These are phyloP conservation scores for Nemania abortiva DNA, from an alignment of 2,329 filamentous ascomycete species.

Conservation along the genomic window DNA sequence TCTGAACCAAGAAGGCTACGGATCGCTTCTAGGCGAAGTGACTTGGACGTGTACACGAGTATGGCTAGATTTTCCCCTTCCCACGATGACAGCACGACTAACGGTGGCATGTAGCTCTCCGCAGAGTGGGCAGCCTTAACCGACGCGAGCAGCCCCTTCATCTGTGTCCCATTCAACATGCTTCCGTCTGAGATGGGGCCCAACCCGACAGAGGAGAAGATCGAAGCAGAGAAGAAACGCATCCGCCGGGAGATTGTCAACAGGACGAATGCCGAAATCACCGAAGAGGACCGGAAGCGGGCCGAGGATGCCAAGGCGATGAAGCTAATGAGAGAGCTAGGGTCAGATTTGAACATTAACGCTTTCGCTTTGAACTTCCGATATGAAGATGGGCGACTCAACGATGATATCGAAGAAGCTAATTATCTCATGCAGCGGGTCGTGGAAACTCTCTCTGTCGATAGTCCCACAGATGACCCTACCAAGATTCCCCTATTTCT, in stretches of 20 bases:
- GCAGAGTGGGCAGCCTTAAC: constrained; percentile 58
- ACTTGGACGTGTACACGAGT: constrained; percentile 59
- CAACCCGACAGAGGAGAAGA: constrained; percentile 42
- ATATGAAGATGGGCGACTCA: constrained; percentile 52
- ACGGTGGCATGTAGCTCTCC: constrained; percentile 49
- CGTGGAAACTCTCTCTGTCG: constrained; percentile 57
- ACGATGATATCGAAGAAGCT: constrained; percentile 60
- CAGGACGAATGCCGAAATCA: constrained; percentile 54
- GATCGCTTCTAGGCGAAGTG: constrained; percentile 57
- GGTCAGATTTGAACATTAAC: constrained; percentile 63
- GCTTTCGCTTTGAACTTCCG: constrained; percentile 60
- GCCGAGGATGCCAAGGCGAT: constrained; percentile 52
- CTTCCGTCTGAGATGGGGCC: constrained; percentile 52
- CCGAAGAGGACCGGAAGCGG: constrained; percentile 46
- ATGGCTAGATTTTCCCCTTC: constrained; percentile 13
- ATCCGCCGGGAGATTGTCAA: constrained; percentile 56
- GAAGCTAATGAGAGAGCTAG: constrained; percentile 55
- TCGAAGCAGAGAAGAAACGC: constrained; percentile 54
- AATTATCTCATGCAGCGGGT: constrained; percentile 62
- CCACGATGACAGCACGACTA: not conserved
- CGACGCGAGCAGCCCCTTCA: constrained; percentile 51
- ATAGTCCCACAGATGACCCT: constrained; percentile 55
- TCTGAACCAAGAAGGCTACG: constrained; percentile 56
- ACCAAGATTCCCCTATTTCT: constrained; percentile 58
- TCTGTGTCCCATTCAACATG: constrained; percentile 59